Evolutionary conservation across 2,329 filamentous ascomycete genomes (phyloP).

Genomic region (Neodidymelliopsis sp.): DNA sequence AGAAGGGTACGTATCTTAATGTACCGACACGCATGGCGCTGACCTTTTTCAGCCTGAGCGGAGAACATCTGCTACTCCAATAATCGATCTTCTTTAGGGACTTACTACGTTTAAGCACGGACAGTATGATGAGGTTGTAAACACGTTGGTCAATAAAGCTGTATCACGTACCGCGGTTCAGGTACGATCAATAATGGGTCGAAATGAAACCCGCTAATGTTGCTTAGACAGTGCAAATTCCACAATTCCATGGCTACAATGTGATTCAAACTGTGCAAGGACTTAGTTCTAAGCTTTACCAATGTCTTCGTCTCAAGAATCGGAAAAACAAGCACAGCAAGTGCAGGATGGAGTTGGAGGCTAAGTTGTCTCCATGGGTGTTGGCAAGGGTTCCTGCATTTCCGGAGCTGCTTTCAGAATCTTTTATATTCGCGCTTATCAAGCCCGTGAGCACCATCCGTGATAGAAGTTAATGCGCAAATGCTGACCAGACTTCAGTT

Average conservation of each 20-base stretch:
- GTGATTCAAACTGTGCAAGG: neutral
- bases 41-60: no score
- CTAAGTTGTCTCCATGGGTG: slow-evolving; percentile 19
- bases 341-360: slow-evolving; percentile 11
- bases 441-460: slow-evolving; percentile 16
- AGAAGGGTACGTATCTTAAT: neutral
- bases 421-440: slow-evolving; percentile 25
- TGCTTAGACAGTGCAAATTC: no score
- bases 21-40: neutral
- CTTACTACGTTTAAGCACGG: neutral
- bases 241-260: neutral
- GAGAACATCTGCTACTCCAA: no score
- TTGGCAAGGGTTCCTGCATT: slow-evolving; percentile 12
- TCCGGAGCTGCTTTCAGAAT: slow-evolving; percentile 4
- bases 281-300: neutral
- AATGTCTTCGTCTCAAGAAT: neutral
- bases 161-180: neutral
- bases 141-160: neutral
- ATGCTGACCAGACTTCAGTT: neutral
- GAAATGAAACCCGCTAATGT: no score
- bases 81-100: slow-evolving; percentile 17
- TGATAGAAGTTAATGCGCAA: neutral
- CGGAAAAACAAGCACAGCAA: neutral
- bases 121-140: neutral
- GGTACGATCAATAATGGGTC: neutral